A percentile compares a stretch with the other conserved stretches of the same genome.
These are phyloP conservation scores for Cephalotrichum gorgonifer DNA, from an alignment of 2,329 filamentous ascomycete species.

Conservation along the genomic window DNA sequence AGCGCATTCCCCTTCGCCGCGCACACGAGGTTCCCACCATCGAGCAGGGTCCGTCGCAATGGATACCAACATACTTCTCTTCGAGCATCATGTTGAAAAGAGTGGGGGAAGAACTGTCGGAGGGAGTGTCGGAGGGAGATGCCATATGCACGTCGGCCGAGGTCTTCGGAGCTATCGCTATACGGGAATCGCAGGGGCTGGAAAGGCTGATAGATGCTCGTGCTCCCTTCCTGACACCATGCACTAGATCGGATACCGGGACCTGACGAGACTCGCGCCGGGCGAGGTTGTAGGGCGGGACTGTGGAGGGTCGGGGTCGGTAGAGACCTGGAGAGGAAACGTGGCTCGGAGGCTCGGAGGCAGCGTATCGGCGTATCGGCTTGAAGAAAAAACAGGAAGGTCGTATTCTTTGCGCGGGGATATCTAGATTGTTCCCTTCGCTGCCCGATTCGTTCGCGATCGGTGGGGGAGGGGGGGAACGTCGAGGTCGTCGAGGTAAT, in stretches of 20 bases:
- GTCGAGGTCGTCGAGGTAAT: slow-evolving; percentile 1
- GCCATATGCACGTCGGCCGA: too few species aligned
- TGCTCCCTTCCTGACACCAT: not conserved
- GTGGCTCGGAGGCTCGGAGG: not conserved
- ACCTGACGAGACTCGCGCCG: slow-evolving; percentile 12
- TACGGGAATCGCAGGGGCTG: too few species aligned
- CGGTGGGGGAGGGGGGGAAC: not conserved
- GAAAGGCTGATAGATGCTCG: not conserved
- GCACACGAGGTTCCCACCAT: not conserved
- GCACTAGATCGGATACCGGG: slow-evolving; percentile 1
- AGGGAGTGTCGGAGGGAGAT: not conserved
- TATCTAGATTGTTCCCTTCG: too few species aligned
- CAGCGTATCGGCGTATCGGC: not conserved
- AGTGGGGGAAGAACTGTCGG: slow-evolving; percentile 11
- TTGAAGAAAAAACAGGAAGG: too few species aligned
- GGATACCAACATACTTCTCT: slow-evolving; percentile 29
- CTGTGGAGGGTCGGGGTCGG: not conserved
- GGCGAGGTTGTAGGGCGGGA: slow-evolving; percentile 10
- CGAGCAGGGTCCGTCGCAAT: not conserved
- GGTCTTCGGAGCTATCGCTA: too few species aligned
- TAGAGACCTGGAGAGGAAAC: not conserved
- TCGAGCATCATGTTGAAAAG: slow-evolving; percentile 28
- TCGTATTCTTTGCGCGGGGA: too few species aligned
- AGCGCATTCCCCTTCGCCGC: not conserved
- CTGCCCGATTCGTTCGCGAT: too few species aligned